phyloP scores from a whole-genome alignment of 164 flowering plant species.

The Sedum album region DNA sequence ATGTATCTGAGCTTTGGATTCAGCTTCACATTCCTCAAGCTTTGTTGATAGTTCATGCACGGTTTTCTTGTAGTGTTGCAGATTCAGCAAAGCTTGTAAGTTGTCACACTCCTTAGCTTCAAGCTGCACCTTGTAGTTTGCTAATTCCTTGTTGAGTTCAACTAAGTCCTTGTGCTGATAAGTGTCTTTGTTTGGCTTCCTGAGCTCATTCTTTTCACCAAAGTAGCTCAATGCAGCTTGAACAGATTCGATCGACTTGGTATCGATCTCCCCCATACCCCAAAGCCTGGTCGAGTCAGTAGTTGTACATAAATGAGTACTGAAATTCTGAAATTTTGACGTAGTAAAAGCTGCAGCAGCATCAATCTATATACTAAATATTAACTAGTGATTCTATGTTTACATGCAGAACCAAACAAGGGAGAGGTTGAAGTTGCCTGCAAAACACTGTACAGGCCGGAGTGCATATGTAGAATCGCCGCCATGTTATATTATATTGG shows the following conservation, averaged over 20 bases:
- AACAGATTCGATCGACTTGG: not conserved
- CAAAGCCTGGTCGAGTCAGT: too few relatives aligned
- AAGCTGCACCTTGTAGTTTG: slow-evolving; percentile 46
- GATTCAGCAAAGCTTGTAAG: slow-evolving; percentile 39
- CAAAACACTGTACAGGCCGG: too few relatives aligned
- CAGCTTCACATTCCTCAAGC: slow-evolving; percentile 26
- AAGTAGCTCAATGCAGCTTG: not conserved
- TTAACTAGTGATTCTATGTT: too few relatives aligned
- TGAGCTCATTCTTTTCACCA: not conserved
- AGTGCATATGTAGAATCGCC: too few relatives aligned
- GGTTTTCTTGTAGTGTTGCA: slow-evolving; percentile 28
- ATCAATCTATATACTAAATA: too few relatives aligned
- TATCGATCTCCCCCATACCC: not conserved
- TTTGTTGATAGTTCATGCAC: slow-evolving; percentile 28
- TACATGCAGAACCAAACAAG: too few relatives aligned
- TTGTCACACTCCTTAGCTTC: slow-evolving; percentile 48
- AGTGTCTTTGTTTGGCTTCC: too few relatives aligned
- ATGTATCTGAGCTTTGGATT: slow-evolving; percentile 18
- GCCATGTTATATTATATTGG: too few relatives aligned
- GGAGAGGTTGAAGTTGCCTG: too few relatives aligned
- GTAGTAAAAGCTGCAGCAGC: too few relatives aligned
- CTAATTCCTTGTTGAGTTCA: slow-evolving; percentile 32
- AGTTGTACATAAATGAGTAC: too few relatives aligned
- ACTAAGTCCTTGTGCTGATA: slow-evolving; percentile 25
- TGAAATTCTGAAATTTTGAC: too few relatives aligned